These are phyloP conservation scores for Exophiala alcalophila DNA, from an alignment of 2,329 filamentous ascomycete species.

Conservation along the genomic window DNA sequence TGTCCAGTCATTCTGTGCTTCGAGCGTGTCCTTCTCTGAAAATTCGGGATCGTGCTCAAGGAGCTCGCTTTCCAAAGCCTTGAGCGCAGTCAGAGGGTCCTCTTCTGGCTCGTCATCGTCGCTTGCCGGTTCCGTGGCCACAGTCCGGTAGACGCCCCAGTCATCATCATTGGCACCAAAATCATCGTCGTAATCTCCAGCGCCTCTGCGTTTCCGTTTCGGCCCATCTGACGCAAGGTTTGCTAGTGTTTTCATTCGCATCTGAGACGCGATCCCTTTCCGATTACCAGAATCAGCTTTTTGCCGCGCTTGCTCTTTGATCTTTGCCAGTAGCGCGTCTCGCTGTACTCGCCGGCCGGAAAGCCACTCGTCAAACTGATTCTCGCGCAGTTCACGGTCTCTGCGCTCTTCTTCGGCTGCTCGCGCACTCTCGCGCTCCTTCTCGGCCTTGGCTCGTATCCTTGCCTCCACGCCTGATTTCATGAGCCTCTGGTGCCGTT, in stretches of 20 bases:
- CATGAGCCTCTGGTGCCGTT: slow-evolving; percentile 85
- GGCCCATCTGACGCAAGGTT: slow-evolving; percentile 91
- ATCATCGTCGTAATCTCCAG: slow-evolving; percentile 83
- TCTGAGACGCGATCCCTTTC: slow-evolving; percentile 92
- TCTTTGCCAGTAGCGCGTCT: slow-evolving; percentile 68
- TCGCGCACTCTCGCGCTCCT: slow-evolving; percentile 85
- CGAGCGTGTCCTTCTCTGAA: slow-evolving; percentile 85
- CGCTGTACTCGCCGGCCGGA: slow-evolving; percentile 74
- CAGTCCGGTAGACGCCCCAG: slow-evolving; percentile 94
- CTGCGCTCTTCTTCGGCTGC: slow-evolving; percentile 76
- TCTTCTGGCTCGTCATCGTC: slow-evolving; percentile 91
- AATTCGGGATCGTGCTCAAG: slow-evolving; percentile 84
- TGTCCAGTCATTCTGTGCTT: slow-evolving; percentile 92
- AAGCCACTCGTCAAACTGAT: slow-evolving; percentile 82
- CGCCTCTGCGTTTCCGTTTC: slow-evolving; percentile 76
- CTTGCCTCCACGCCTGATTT: slow-evolving; percentile 94
- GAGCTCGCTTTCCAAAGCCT: slow-evolving; percentile 76
- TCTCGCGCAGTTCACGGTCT: slow-evolving; percentile 79
- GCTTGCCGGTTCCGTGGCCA: slow-evolving; percentile 73
- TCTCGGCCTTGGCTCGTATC: slow-evolving; percentile 90
- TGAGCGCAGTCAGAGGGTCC: slow-evolving; percentile 71
- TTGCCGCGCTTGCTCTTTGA: slow-evolving; percentile 88
- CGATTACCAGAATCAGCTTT: slow-evolving; percentile 95
- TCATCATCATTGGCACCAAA: slow-evolving; percentile 97
- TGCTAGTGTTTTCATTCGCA: slow-evolving; percentile 96